Evolutionary conservation across 768 basidiomycete species (phyloP).

Genomic region (Lactarius evosmus): DNA sequence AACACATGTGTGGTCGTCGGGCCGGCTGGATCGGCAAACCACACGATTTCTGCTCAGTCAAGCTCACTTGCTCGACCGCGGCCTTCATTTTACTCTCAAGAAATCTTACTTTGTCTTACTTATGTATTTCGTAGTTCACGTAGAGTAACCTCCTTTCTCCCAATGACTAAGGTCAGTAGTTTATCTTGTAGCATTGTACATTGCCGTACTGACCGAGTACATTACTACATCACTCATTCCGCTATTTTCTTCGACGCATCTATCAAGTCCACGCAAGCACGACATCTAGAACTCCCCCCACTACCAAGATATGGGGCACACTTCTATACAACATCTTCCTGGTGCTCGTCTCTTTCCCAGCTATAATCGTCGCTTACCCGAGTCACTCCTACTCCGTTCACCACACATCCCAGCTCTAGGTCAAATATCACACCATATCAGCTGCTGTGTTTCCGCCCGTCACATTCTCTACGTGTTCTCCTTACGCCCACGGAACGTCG

Average conservation of each 20-base stretch:
- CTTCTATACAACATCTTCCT: slow-evolving; percentile 61
- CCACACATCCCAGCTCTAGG: slow-evolving; percentile 38
- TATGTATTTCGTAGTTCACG: too few species aligned
- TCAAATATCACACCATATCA: slow-evolving; percentile 81
- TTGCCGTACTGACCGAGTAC: too few species aligned
- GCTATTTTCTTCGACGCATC: slow-evolving; percentile 56
- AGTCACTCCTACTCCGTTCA: not conserved
- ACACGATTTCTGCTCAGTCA: too few species aligned
- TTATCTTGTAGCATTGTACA: too few species aligned
- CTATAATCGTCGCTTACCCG: slow-evolving; percentile 59
- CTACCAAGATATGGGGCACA: slow-evolving; percentile 56
- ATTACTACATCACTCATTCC: too few species aligned
- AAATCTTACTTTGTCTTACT: too few species aligned
- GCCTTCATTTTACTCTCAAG: too few species aligned
- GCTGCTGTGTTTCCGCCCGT: slow-evolving; percentile 57
- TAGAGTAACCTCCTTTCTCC: too few species aligned
- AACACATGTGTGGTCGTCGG: too few species aligned
- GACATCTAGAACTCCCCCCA: slow-evolving; percentile 63
- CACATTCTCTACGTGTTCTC: slow-evolving; percentile 61
- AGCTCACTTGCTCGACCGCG: too few species aligned
- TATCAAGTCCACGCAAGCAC: slow-evolving; percentile 47
- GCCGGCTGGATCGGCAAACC: too few species aligned
- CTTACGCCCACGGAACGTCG: slow-evolving; percentile 79
- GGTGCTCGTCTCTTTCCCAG: slow-evolving; percentile 65
- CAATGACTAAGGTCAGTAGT: too few species aligned